phyloP scores from a whole-genome alignment of 306 rosid species.

The Quercus variabilis region DNA sequence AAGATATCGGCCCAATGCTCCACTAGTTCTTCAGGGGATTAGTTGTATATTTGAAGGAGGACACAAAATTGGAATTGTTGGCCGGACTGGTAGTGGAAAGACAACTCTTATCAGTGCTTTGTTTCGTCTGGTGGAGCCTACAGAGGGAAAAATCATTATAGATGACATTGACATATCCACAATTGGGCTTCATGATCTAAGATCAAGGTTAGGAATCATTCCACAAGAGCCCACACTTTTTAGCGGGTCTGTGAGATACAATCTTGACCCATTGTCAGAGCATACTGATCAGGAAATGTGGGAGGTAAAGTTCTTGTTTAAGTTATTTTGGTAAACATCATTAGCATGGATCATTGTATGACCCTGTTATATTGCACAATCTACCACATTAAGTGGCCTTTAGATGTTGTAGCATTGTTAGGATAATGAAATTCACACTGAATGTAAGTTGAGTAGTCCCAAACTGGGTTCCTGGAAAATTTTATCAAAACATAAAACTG shows the following conservation, averaged over 20 bases:
- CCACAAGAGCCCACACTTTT: slow-evolving; percentile 38
- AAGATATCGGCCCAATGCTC: slow-evolving; percentile 28
- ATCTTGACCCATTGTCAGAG: slow-evolving; percentile 29
- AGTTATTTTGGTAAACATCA: background rate
- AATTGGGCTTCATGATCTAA: slow-evolving; percentile 33
- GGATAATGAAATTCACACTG: background rate
- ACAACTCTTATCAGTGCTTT: slow-evolving; percentile 31
- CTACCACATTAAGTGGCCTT: background rate
- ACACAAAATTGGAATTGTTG: slow-evolving; percentile 28
- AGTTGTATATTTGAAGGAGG: slow-evolving; percentile 31
- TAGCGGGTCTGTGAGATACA: slow-evolving; percentile 33
- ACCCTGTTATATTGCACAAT: background rate
- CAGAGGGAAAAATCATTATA: slow-evolving; percentile 25
- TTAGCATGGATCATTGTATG: too few species aligned
- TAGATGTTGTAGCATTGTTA: background rate
- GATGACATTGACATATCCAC: slow-evolving; percentile 24
- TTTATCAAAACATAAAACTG: background rate
- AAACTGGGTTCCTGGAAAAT: background rate
- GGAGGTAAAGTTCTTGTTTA: slow-evolving; percentile 14
- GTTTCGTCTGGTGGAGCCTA: slow-evolving; percentile 34
- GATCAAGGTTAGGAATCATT: slow-evolving; percentile 28
- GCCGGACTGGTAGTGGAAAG: slow-evolving; percentile 45
- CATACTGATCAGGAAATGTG: slow-evolving; percentile 25
- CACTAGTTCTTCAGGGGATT: slow-evolving; percentile 23
- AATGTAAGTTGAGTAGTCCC: background rate